Conservation (phyloP, 345 rosid genomes). For the Kandelia obovata region DNA sequence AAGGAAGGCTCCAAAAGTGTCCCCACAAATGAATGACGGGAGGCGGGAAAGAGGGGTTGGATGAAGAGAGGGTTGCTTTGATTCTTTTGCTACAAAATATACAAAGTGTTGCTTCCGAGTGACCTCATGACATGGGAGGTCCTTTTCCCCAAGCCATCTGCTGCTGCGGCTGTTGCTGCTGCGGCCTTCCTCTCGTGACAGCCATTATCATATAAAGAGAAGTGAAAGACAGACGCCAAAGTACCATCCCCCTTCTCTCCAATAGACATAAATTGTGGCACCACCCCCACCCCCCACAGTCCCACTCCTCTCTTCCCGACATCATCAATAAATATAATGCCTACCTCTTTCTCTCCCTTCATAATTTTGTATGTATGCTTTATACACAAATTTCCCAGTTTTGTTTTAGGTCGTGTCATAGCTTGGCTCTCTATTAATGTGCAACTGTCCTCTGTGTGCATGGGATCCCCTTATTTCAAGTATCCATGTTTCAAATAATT, state of each 20-base stretch:
- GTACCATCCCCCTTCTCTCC: background rate
- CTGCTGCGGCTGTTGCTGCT: too few species aligned
- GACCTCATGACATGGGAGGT: background rate
- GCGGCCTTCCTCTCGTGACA: constrained; percentile 29
- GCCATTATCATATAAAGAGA: constrained; percentile 19
- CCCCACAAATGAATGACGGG: constrained; percentile 33
- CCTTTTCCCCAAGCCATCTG: constrained; percentile 1
- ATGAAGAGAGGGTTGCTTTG: constrained; percentile 27
- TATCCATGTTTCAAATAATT: too few species aligned
- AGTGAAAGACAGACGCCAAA: constrained; percentile 12
- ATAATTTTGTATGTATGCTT: constrained; percentile 8
- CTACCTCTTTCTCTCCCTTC: constrained; percentile 7
- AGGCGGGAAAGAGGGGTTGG: constrained; percentile 15
- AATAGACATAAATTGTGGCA: constrained; percentile 22
- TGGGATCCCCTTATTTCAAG: too few species aligned
- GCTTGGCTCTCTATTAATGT: background rate
- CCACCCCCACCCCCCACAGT: constrained; percentile 1
- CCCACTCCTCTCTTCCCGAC: constrained; percentile 28
- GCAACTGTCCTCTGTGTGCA: background rate
- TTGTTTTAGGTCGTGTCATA: background rate
- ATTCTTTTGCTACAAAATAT: constrained; percentile 35
- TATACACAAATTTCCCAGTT: background rate
- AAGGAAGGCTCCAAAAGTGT: constrained; percentile 22
- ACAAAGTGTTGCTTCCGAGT: constrained; percentile 18
- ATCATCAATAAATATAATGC: constrained; percentile 32